Conservation (phyloP, 345 rosid genomes). For the Eucalyptus curtisii region DNA sequence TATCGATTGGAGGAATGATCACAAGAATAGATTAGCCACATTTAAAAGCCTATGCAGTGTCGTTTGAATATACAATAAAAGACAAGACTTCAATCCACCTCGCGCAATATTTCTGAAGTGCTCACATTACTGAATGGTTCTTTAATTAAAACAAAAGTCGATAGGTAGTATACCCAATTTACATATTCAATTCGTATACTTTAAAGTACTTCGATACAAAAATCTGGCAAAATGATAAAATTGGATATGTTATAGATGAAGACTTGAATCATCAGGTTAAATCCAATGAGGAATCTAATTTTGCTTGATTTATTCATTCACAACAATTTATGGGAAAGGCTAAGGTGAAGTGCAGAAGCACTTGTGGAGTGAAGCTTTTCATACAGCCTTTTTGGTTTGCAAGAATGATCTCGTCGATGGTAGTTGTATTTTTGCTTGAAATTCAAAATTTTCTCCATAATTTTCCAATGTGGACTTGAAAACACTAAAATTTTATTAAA, state of each 20-base stretch:
- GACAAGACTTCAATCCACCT: background rate
- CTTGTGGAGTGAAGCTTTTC: background rate
- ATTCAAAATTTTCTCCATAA: background rate
- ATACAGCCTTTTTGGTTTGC: background rate
- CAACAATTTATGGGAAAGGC: background rate
- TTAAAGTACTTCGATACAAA: background rate
- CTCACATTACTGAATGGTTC: background rate
- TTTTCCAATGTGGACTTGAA: background rate
- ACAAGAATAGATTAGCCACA: background rate
- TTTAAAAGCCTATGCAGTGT: background rate
- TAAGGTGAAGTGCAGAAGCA: background rate
- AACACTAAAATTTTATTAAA: background rate
- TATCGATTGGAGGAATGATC: background rate
- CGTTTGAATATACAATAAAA: background rate
- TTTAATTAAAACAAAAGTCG: background rate
- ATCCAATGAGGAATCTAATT: background rate
- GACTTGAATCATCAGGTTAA: background rate
- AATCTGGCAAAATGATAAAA: background rate
- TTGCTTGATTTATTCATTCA: background rate
- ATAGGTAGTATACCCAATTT: background rate
- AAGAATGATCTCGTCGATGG: background rate
- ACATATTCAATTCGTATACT: background rate
- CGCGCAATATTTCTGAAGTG: background rate
- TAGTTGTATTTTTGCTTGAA: background rate
- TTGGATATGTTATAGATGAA: background rate